These are phyloP conservation scores for Wickerhamomyces alni DNA, from an alignment of 805 yeast species.

Conservation along the genomic window DNA sequence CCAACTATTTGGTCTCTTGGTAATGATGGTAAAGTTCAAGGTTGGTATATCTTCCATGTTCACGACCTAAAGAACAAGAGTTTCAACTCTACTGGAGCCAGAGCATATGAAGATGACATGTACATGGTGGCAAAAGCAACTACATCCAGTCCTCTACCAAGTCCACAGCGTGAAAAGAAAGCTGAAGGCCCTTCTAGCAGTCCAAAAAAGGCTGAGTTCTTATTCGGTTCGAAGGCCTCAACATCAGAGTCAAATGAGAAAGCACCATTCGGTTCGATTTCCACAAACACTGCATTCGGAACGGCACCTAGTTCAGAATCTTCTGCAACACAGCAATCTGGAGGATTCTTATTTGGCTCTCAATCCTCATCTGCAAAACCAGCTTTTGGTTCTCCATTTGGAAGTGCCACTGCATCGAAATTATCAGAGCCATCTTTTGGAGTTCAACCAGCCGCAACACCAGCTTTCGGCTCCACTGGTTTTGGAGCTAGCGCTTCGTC, in stretches of 20 bases:
- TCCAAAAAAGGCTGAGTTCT: too few relatives aligned
- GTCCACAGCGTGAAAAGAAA: neutral
- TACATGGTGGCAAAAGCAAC: constrained; percentile 1
- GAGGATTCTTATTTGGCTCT: neutral
- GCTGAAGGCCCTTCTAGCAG: too few relatives aligned
- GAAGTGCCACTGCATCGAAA: neutral
- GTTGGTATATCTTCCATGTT: constrained; percentile 61
- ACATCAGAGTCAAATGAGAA: too few relatives aligned
- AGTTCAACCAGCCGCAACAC: constrained; percentile 7
- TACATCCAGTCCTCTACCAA: neutral
- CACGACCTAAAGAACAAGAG: constrained; percentile 36
- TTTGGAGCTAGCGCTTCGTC: constrained; percentile 3
- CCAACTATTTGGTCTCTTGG: constrained; percentile 64
- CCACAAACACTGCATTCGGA: too few relatives aligned
- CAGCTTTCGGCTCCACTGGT: constrained; percentile 10
- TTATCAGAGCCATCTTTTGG: too few relatives aligned
- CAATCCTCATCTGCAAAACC: constrained; percentile 7
- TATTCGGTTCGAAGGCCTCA: too few relatives aligned
- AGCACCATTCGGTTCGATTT: too few relatives aligned
- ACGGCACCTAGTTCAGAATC: too few relatives aligned
- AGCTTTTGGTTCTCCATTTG: constrained; percentile 8
- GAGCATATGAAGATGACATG: constrained; percentile 5
- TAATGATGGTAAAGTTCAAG: constrained; percentile 53
- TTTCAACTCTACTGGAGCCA: neutral
- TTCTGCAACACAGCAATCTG: too few relatives aligned